Evolutionary conservation across 2,329 filamentous ascomycete genomes (phyloP).

Genomic region (Aspergillus sp.): DNA sequence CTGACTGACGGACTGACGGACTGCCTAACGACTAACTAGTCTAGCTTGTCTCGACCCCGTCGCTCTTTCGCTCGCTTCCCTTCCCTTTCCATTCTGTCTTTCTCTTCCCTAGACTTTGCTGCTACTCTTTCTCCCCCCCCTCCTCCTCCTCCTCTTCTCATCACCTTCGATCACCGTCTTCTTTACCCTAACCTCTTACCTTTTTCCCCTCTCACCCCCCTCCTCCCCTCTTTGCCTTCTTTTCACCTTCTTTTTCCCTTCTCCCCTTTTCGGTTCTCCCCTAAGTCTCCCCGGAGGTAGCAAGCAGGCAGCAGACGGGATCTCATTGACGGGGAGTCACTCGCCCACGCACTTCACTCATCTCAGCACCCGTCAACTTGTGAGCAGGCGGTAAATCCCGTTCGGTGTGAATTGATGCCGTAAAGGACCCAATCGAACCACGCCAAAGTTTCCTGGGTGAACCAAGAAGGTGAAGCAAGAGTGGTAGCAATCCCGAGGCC

Average conservation of each 20-base stretch:
- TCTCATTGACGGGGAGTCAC: neutral
- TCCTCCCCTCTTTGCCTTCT: neutral
- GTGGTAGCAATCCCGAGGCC: constrained; percentile 15
- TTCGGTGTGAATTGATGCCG: neutral
- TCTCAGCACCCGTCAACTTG: neutral
- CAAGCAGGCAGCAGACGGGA: neutral
- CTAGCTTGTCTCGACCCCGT: neutral
- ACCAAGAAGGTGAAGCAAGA: neutral
- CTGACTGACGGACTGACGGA: neutral
- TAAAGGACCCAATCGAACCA: neutral
- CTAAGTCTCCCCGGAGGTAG: neutral
- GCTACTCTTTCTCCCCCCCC: neutral
- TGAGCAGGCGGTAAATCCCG: neutral
- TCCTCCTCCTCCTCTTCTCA: neutral
- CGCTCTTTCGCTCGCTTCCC: constrained; percentile 1
- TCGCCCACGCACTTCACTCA: neutral
- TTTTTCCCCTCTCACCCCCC: neutral
- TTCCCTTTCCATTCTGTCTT: constrained; percentile 1
- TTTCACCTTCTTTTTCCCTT: neutral
- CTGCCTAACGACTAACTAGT: neutral
- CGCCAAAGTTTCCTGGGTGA: neutral
- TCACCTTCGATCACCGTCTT: neutral
- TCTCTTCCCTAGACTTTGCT: neutral
- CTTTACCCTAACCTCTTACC: neutral
- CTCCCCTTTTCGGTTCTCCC: neutral